Evolutionary conservation across 495 filamentous ascomycete genomes (phyloP), one percentile per base, ranked within the genome.

Genomic region (Tuber indicum): DNA sequence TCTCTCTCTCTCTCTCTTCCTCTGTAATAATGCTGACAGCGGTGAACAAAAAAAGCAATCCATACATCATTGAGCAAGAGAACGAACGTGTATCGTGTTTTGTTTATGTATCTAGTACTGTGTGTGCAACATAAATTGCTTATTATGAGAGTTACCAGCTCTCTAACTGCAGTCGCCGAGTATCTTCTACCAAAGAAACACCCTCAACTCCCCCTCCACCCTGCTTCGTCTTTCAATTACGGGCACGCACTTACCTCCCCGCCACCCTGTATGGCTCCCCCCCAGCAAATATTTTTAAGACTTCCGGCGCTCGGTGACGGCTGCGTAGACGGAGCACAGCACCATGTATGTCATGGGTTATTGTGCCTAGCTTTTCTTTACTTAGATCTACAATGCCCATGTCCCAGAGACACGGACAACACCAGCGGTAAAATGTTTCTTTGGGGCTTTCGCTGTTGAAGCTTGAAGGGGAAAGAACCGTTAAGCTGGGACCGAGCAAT

Each of bases 381-480:
- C 52, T 58, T 66, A 32, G 58, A 66, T 66, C 32, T 32, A 5
- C 58, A 32, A 17, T 66, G 58, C 26, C n/a, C 58, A 66, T 32
- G 58, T 66, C 58, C n/a, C 2, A 58, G 26, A 66, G 26, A 1
- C 58, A 66, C 58, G 9, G n/a, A 23, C 52, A 26, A 62, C n/a
- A 9, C 52, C 52, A 66, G 58, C n/a, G 58, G n/a, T 12, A 32
- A 66, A 32, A 32, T 12, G 23, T 41, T 41, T 41, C n/a, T 26
- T 62, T 62, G 10, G 26, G 52, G 47, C 2, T 23, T 52, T 52
- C 47, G 47, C 47, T 23, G 74, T 76, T 77, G 75, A 32, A 76
- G 78, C 77, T 80, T 76, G 73, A 76, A 74, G 72, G 74, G 78
- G 78, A 75, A 71, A 10, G 9, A 80, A 76, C 78, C 78, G 66